These are phyloP conservation scores for Hypoxylon sp. DNA, from an alignment of 2,329 filamentous ascomycete species.

Conservation along the genomic window DNA sequence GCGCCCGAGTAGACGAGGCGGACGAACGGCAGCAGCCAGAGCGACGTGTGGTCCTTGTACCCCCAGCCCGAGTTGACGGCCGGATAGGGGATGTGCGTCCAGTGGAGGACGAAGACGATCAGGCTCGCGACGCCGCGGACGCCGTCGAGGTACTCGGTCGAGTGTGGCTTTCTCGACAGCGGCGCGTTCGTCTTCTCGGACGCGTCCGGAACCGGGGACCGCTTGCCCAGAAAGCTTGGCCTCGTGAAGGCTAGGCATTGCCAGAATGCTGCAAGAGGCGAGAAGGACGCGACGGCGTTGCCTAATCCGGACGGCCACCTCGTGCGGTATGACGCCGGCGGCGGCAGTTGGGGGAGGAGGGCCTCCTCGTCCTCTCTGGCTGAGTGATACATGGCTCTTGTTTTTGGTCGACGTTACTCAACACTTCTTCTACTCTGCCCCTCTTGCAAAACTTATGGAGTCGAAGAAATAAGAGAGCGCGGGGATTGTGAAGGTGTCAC, in stretches of 20 bases:
- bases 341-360: slow-evolving; percentile 40
- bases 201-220: slow-evolving; percentile 30
- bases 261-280: slow-evolving; percentile 32
- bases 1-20: slow-evolving; percentile 54
- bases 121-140: slow-evolving; percentile 56
- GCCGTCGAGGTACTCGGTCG: slow-evolving; percentile 56
- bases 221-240: slow-evolving; percentile 47
- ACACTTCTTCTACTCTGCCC: slow-evolving; percentile 5
- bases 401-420: slow-evolving; percentile 27
- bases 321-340: slow-evolving; percentile 22
- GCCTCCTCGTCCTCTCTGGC: slow-evolving; percentile 44
- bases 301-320: slow-evolving; percentile 21
- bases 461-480: slow-evolving; percentile 1
- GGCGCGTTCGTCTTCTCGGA: slow-evolving; percentile 36
- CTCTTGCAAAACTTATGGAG: slow-evolving; percentile 9
- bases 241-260: slow-evolving; percentile 42
- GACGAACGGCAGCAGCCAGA: slow-evolving; percentile 54
- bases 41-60: slow-evolving; percentile 48
- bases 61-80: slow-evolving; percentile 51
- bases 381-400: slow-evolving; percentile 40
- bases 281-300: slow-evolving; percentile 27
- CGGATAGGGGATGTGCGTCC: slow-evolving; percentile 49
- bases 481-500: slow-evolving; percentile 22
- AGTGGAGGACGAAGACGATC: slow-evolving; percentile 56
- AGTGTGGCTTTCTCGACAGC: slow-evolving; percentile 39